Evolutionary conservation across 805 yeast genomes (phyloP), one percentile per base, ranked within the genome.

Genomic region (Yarrowia phangngaensis): DNA sequence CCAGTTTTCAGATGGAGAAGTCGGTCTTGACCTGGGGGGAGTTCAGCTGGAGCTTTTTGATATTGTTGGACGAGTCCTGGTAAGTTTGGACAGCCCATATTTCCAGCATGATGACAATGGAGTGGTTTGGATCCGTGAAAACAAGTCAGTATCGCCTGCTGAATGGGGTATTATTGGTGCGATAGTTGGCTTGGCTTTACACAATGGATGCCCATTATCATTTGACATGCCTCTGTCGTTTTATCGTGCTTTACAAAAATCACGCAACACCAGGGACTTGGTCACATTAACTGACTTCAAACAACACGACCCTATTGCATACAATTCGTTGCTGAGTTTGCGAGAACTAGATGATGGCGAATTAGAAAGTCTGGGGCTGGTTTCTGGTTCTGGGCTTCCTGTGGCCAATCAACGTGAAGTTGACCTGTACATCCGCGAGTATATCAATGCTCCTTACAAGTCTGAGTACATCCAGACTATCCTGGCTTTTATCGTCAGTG

Each of bases 21-120:
- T 56, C 16, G 65, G 62, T 23, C 54, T 56, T 8, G 66, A 62
- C 26, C 58, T 56, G 3, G 66, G 66, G 17, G 66, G 66, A 1
- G 60, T 62, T 6, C 62, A 60, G 31, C 50, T 52, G 13, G 66
- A 62, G 52, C 52, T 62, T 3, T 62, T 62, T 32, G 50, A 56
- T 8, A 23, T 35, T 8, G 28, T 62, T 9, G 65, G 63, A 1
- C 26, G 52, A 20, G 40, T 38, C 17, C 19, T 62, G 9, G 45
- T 38, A 13, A 24, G 45, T 27, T 41, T 58, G 23, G 48, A 51
- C 17, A 50, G 56, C 2, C 31, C 27, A 4, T 51, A 48, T 17
- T 33, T 31, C 5, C 51, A 43, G 4, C 52, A 51, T 32, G 45
- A 38, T 14, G 45, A 38, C 5, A 38, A 38, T 12, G 45, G 45